Conservation (phyloP, 441 rosid species). For the Gossypium trilobum region DNA sequence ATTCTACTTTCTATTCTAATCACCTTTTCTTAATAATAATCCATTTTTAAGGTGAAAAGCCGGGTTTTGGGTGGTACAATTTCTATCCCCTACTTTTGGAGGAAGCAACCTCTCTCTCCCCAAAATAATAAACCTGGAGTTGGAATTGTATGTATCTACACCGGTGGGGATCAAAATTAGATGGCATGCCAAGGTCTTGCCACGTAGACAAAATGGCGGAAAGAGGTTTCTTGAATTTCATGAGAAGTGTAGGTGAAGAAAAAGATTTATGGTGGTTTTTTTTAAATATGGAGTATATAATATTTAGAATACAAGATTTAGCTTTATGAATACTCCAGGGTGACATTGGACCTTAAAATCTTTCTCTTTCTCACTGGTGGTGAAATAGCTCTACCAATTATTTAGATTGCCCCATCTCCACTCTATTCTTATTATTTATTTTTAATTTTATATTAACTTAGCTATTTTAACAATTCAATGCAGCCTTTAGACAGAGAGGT, state of each 20-base stretch:
- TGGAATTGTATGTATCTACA: no score
- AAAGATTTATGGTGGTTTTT: constrained; percentile 27
- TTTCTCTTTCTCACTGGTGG: constrained; percentile 14
- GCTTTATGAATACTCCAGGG: constrained; percentile 60
- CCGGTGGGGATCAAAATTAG: background rate
- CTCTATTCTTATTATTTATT: constrained; percentile 33
- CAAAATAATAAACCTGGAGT: no score
- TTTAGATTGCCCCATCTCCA: constrained; percentile 49
- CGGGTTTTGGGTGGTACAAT: background rate
- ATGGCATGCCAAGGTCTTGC: background rate
- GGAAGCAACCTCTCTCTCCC: background rate
- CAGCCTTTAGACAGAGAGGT: constrained; percentile 19
- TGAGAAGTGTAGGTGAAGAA: constrained; percentile 57
- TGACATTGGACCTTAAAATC: constrained; percentile 50
- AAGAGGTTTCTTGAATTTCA: constrained; percentile 31
- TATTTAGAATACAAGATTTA: constrained; percentile 21
- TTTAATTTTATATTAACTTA: background rate
- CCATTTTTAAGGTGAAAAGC: background rate
- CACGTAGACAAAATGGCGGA: background rate
- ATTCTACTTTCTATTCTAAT: background rate
- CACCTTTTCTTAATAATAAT: background rate
- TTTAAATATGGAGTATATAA: background rate
- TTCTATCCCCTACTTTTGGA: background rate
- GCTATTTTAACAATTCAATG: constrained; percentile 20
- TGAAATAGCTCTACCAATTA: constrained; percentile 13